phyloP scores from a whole-genome alignment of 176 grass and related monocot genomes.

The Oryza coarctata region DNA sequence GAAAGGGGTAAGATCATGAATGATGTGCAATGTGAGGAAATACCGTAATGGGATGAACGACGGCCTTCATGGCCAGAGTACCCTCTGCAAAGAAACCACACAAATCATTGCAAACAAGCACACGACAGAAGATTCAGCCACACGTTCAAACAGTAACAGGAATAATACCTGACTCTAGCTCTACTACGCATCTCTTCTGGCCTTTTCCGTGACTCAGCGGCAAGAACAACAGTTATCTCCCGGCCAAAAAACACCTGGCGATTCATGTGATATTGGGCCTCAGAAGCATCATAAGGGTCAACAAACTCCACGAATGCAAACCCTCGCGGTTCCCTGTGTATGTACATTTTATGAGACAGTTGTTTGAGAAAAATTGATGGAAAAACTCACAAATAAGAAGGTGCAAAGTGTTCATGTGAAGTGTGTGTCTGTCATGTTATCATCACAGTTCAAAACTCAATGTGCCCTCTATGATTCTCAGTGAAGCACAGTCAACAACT shows the following conservation, averaged over 20 bases:
- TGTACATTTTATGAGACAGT: slow-evolving; percentile 18
- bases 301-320: slow-evolving; percentile 98
- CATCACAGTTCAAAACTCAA: slow-evolving; percentile 45
- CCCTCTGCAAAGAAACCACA: slow-evolving; percentile 54
- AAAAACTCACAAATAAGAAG: slow-evolving; percentile 28
- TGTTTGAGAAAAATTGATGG: slow-evolving; percentile 1
- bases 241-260: slow-evolving; percentile 82
- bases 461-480: slow-evolving; percentile 49
- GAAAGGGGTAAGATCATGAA: not conserved
- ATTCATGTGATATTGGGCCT: slow-evolving; percentile 99
- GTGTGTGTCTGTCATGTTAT: slow-evolving; percentile 34
- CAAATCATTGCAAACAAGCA: slow-evolving; percentile 29
- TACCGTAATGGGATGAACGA: slow-evolving; percentile 75
- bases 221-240: slow-evolving; percentile 96
- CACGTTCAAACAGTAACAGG: slow-evolving; percentile 1
- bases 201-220: slow-evolving; percentile 85
- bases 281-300: slow-evolving; percentile 83
- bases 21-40: slow-evolving; percentile 12
- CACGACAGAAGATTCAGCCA: not conserved
- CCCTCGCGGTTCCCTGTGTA: slow-evolving; percentile 77
- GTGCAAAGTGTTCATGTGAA: slow-evolving; percentile 20
- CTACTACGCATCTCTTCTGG: slow-evolving; percentile 91
- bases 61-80: slow-evolving; percentile 70
- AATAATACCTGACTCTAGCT: slow-evolving; percentile 56
- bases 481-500: not conserved